A percentile compares a stretch with the other conserved stretches of the same genome.
phyloP scores from a whole-genome alignment of 306 rosid species.

The Acacia crassicarpa region DNA sequence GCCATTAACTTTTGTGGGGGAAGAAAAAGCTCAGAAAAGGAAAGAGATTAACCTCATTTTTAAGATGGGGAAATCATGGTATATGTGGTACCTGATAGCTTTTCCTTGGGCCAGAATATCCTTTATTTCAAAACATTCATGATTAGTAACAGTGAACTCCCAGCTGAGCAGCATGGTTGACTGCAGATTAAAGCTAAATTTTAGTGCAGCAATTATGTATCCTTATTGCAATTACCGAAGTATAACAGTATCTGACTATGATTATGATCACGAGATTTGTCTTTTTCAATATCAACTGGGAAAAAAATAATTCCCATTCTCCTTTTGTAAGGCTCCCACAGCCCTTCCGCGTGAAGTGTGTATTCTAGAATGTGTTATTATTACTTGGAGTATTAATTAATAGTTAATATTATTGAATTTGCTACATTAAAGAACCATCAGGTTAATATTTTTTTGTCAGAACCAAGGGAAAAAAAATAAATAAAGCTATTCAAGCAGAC shows the following conservation, averaged over 20 bases:
- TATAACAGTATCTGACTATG: constrained; percentile 41
- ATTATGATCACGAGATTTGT: constrained; percentile 37
- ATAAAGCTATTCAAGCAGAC: constrained; percentile 33
- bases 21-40: constrained; percentile 26
- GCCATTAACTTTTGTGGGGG: constrained; percentile 14
- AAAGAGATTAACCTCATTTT: constrained; percentile 5
- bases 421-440: neutral
- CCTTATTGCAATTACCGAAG: constrained; percentile 46
- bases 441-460: constrained; percentile 3
- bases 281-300: constrained; percentile 13
- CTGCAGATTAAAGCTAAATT: constrained; percentile 43
- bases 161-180: constrained; percentile 49
- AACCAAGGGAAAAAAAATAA: neutral
- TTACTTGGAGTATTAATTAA: neutral
- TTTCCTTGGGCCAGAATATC: constrained; percentile 31
- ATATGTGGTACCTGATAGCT: constrained; percentile 31
- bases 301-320: neutral
- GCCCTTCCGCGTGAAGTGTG: constrained; percentile 12
- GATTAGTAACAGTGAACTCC: constrained; percentile 40
- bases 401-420: neutral
- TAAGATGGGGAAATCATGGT: constrained; percentile 34
- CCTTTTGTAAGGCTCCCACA: constrained; percentile 34
- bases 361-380: constrained; percentile 9
- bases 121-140: constrained; percentile 34
- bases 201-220: constrained; percentile 40